phyloP scores from a whole-genome alignment of 192 early-diverging fungal genomes.

The Podila epicladia region DNA sequence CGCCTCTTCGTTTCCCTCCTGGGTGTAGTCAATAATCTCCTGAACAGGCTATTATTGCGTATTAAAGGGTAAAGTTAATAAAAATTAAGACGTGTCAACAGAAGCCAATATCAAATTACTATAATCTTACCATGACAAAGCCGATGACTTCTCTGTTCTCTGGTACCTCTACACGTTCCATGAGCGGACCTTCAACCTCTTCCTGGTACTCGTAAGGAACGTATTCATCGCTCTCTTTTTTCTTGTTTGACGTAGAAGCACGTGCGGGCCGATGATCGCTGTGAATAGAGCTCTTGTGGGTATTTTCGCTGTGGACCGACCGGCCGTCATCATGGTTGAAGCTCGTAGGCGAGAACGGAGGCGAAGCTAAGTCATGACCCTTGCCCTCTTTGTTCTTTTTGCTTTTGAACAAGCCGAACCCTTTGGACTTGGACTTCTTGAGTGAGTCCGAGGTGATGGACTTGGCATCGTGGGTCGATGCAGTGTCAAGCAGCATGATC shows the following conservation, averaged over 20 bases:
- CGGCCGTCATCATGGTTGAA: constrained; percentile 6
- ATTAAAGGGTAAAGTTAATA: too few species aligned
- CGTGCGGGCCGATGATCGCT: constrained; percentile 7
- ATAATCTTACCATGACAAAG: constrained; percentile 16
- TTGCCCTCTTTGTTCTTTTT: constrained; percentile 24
- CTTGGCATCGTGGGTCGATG: not conserved
- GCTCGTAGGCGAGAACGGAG: constrained; percentile 15
- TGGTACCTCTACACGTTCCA: constrained; percentile 41
- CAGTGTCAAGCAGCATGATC: not conserved
- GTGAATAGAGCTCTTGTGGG: constrained; percentile 21
- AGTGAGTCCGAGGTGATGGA: not conserved
- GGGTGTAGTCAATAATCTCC: constrained; percentile 8
- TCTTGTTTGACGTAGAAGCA: constrained; percentile 3
- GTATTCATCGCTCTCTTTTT: constrained; percentile 29
- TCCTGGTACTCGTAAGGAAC: constrained; percentile 49
- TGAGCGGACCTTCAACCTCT: constrained; percentile 35
- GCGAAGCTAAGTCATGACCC: not conserved
- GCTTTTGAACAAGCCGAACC: constrained; percentile 40
- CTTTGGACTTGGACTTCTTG: constrained; percentile 29
- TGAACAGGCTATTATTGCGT: constrained; percentile 21
- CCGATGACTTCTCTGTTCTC: constrained; percentile 34
- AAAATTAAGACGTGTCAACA: not conserved
- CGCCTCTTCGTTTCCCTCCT: constrained; percentile 5
- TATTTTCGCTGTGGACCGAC: constrained; percentile 34
- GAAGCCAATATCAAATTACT: too few species aligned